These are phyloP conservation scores for Colletotrichum costaricense DNA, from an alignment of 2,329 filamentous ascomycete genomes.

Conservation along the genomic window DNA sequence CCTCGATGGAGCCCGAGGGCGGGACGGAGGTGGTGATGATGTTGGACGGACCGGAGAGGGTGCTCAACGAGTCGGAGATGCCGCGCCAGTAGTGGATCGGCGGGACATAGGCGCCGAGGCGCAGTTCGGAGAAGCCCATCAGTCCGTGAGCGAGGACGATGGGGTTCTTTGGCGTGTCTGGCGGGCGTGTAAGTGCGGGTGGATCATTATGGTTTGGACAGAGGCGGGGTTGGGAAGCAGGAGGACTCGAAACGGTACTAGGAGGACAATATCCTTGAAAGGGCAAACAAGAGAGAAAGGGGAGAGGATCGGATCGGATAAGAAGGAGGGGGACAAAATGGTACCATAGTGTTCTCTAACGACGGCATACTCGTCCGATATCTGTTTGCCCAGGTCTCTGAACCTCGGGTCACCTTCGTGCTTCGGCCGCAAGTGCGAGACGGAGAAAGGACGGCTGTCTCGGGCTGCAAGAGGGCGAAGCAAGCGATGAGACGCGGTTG, in stretches of 20 bases:
- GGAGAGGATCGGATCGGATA: not conserved
- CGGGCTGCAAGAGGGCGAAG: constrained; percentile 9
- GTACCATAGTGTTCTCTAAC: constrained; percentile 58
- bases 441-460: constrained; percentile 18
- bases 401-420: constrained; percentile 50
- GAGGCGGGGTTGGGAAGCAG: not conserved
- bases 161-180: constrained; percentile 68
- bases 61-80: constrained; percentile 67
- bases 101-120: constrained; percentile 62
- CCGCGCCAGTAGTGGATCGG: constrained; percentile 74
- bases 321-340: constrained; percentile 13
- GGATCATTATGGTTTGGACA: constrained; percentile 4
- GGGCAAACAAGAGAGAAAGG: not conserved
- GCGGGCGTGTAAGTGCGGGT: constrained; percentile 12
- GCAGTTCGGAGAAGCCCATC: constrained; percentile 71
- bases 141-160: constrained; percentile 75
- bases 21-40: constrained; percentile 73
- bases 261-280: not conserved
- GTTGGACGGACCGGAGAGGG: constrained; percentile 62
- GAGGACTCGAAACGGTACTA: not conserved
- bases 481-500: constrained; percentile 33
- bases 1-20: constrained; percentile 69
- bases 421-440: constrained; percentile 11
- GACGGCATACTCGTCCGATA: constrained; percentile 59
- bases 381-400: constrained; percentile 52